A percentile compares a stretch with the other conserved stretches of the same genome.
These are phyloP conservation scores for Leucocoprinus birnbaumii DNA, from an alignment of 768 basidiomycete species.

Conservation along the genomic window DNA sequence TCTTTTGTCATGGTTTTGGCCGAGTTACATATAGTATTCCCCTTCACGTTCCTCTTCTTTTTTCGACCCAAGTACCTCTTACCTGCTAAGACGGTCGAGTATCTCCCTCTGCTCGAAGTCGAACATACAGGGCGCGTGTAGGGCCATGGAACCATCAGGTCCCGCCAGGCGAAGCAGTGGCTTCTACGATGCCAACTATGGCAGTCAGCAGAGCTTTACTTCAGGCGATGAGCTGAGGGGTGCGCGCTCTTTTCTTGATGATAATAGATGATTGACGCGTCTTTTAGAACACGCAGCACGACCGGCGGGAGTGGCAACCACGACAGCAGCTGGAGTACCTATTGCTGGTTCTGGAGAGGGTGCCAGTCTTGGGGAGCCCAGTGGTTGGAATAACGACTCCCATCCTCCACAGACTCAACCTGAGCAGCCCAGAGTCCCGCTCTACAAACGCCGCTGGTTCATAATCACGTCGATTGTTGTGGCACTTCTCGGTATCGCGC, in stretches of 20 bases:
- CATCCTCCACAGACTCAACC: conserved; percentile 16
- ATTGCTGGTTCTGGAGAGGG: conserved; percentile 14
- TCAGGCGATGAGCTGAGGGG: conserved; percentile 34
- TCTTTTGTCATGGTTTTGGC: conserved; percentile 2
- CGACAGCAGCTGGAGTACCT: conserved; percentile 22
- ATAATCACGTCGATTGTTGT: conserved; percentile 53
- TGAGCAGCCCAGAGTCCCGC: conserved; percentile 29
- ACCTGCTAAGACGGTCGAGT: conserved; percentile 11
- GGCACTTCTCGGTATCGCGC: conserved; percentile 50
- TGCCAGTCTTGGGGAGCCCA: background rate
- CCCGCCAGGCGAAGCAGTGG: conserved; percentile 34
- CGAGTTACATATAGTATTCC: conserved; percentile 7
- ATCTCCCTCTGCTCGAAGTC: conserved; percentile 9
- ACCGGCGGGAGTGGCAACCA: conserved; percentile 26
- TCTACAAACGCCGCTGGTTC: conserved; percentile 65
- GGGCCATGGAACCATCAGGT: conserved; percentile 31
- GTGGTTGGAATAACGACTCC: background rate
- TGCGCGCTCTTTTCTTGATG: conserved; percentile 14
- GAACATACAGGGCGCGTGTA: conserved; percentile 13
- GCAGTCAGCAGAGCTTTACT: conserved; percentile 24
- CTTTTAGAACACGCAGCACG: conserved; percentile 29
- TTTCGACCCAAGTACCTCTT: conserved; percentile 9
- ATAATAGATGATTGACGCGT: conserved; percentile 1
- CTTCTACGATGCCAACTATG: conserved; percentile 25
- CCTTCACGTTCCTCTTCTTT: background rate